Conservation (phyloP, 2,329 filamentous ascomycete species). For the Colletotrichum sp. region DNA sequence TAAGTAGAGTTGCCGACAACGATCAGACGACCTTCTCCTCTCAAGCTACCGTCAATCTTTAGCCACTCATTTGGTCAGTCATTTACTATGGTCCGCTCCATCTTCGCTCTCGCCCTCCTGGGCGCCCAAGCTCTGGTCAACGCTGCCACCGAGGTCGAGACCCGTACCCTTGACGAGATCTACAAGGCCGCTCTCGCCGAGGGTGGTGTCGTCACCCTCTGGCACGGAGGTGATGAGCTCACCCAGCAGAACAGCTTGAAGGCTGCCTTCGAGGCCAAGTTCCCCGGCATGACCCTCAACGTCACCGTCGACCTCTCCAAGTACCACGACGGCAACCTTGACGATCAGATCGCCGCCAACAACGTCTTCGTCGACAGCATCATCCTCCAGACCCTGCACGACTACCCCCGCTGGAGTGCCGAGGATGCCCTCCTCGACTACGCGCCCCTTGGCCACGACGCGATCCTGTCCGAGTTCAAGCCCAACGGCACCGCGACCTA, state of each 20-base stretch:
- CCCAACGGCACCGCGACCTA: constrained; percentile 45
- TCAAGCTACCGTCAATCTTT: not conserved
- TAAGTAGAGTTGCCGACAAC: not conserved
- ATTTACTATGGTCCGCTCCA: constrained; percentile 1
- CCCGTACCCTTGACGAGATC: constrained; percentile 52
- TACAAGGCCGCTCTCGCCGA: constrained; percentile 54
- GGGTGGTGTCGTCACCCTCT: constrained; percentile 47
- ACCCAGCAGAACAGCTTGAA: constrained; percentile 44
- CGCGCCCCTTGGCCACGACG: constrained; percentile 49
- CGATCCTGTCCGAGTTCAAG: constrained; percentile 45
- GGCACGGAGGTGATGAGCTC: constrained; percentile 54
- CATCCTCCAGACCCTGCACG: constrained; percentile 55
- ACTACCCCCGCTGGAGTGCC: constrained; percentile 56
- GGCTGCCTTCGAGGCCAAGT: constrained; percentile 47
- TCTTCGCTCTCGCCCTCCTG: constrained; percentile 10
- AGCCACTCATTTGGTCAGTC: not conserved
- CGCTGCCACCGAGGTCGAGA: constrained; percentile 38
- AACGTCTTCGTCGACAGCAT: constrained; percentile 49
- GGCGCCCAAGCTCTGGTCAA: constrained; percentile 8
- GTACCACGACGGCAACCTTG: constrained; percentile 53
- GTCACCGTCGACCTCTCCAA: constrained; percentile 61
- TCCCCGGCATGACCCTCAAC: constrained; percentile 56
- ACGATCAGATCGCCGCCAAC: constrained; percentile 45
- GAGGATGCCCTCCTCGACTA: constrained; percentile 53
- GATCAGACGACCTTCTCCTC: no score